Evolutionary conservation across 1,284 basidiomycete species (phyloP).

Genomic region (Puccinia triticina): DNA sequence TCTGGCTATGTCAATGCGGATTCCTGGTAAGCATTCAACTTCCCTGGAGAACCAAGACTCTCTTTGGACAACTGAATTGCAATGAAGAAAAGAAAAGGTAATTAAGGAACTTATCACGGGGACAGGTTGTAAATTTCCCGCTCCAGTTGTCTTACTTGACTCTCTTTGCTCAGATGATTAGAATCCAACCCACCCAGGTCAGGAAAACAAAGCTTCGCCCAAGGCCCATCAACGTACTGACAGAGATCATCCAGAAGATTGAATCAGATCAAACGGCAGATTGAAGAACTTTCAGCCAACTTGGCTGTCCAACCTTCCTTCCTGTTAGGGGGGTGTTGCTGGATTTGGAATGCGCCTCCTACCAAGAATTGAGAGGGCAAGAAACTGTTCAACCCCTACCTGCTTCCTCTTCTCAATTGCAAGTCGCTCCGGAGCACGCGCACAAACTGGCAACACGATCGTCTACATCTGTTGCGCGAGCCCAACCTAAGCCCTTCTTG

Average conservation of each 20-base stretch:
- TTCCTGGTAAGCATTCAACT: no score
- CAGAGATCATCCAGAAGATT: constrained; percentile 22
- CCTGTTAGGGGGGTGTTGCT: constrained; percentile 35
- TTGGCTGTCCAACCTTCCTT: constrained; percentile 37
- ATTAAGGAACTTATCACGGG: no score
- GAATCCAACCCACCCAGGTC: no score
- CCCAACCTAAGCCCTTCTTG: background rate
- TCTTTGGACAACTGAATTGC: no score
- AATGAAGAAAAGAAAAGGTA: no score
- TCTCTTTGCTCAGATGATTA: no score
- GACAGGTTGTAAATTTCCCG: no score
- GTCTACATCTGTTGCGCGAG: background rate
- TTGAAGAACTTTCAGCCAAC: constrained; percentile 11
- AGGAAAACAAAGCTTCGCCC: no score
- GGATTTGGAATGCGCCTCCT: constrained; percentile 23
- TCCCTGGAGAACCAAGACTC: no score
- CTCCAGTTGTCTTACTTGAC: no score
- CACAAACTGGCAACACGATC: background rate
- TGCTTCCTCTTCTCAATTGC: background rate
- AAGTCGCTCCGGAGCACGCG: background rate
- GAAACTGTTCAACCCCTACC: background rate
- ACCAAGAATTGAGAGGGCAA: background rate
- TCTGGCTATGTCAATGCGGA: no score
- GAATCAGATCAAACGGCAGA: constrained; percentile 33
- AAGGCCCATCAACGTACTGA: background rate